Evolutionary conservation across 2,329 filamentous ascomycete species (phyloP).

Genomic region (Macrophomina tecta): DNA sequence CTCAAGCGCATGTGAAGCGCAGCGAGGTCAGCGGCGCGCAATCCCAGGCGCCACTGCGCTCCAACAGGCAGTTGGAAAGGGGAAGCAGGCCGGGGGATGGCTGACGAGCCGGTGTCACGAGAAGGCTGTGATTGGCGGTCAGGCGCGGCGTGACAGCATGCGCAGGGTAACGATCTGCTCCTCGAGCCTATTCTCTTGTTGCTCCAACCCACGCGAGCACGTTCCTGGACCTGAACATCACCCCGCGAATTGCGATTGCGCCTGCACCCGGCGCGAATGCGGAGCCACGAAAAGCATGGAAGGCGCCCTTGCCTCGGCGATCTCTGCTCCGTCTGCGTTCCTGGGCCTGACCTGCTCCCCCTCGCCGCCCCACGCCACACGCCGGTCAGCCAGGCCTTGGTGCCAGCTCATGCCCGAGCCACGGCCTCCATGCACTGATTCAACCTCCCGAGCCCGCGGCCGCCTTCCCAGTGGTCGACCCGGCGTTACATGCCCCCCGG

Average conservation of each 20-base stretch:
- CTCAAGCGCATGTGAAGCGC: background rate
- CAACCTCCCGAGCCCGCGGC: background rate
- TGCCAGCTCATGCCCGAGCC: conserved; percentile 9
- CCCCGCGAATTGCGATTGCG: conserved; percentile 5
- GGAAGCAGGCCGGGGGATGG: background rate
- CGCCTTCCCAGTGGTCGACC: conserved; percentile 4
- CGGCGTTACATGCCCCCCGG: background rate
- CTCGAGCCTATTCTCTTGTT: background rate
- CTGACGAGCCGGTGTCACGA: background rate
- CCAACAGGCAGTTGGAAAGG: background rate
- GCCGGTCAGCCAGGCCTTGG: conserved; percentile 18
- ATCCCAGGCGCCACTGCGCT: background rate
- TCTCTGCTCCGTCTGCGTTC: conserved; percentile 12
- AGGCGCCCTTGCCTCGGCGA: conserved; percentile 20
- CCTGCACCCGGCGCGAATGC: background rate
- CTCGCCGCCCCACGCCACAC: background rate
- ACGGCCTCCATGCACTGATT: background rate
- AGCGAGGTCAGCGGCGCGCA: conserved; percentile 15
- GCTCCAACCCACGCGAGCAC: conserved; percentile 9
- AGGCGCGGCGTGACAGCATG: conserved; percentile 13
- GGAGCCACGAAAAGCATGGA: conserved; percentile 9
- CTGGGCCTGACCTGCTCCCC: background rate
- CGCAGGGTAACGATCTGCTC: conserved; percentile 6
- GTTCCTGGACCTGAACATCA: conserved; percentile 21
- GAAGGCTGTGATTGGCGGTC: conserved; percentile 16